Evolutionary conservation across 768 basidiomycete species (phyloP).

Genomic region (Phylloporus sp.): DNA sequence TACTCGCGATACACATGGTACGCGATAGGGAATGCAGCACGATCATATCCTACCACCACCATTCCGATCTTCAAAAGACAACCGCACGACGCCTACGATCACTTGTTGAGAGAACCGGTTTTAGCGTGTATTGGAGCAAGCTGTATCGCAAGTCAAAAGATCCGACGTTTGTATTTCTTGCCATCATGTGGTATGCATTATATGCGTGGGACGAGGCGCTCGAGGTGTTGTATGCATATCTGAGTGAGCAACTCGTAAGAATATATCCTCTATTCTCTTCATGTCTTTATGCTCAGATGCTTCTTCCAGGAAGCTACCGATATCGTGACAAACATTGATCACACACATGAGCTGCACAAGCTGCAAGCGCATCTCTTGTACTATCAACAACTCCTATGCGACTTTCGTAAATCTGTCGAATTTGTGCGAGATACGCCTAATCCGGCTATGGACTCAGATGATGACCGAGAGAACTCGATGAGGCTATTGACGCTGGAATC

Average conservation of each 20-base stretch:
- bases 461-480: constrained; percentile 4
- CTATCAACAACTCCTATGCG: constrained; percentile 50
- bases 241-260: constrained; percentile 43
- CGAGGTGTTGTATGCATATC: constrained; percentile 48
- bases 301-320: constrained; percentile 42
- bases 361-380: constrained; percentile 56
- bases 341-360: constrained; percentile 54
- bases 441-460: constrained; percentile 38
- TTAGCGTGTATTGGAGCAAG: constrained; percentile 37
- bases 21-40: constrained; percentile 23
- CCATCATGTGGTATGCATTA: constrained; percentile 54
- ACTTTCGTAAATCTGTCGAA: constrained; percentile 48
- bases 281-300: not conserved
- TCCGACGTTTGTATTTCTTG: constrained; percentile 33
- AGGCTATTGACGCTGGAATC: constrained; percentile 17
- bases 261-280: not conserved
- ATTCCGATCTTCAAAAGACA: constrained; percentile 22
- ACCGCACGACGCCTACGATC: constrained; percentile 27
- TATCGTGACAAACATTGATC: constrained; percentile 33
- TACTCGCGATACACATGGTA: constrained; percentile 39
- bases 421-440: constrained; percentile 50
- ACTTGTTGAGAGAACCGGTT: constrained; percentile 30
- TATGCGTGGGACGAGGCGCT: constrained; percentile 63
- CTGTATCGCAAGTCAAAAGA: constrained; percentile 30
- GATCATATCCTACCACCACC: constrained; percentile 37